Evolutionary conservation across 2,329 filamentous ascomycete genomes (phyloP).

Genomic region (Sporothrix mexicana): DNA sequence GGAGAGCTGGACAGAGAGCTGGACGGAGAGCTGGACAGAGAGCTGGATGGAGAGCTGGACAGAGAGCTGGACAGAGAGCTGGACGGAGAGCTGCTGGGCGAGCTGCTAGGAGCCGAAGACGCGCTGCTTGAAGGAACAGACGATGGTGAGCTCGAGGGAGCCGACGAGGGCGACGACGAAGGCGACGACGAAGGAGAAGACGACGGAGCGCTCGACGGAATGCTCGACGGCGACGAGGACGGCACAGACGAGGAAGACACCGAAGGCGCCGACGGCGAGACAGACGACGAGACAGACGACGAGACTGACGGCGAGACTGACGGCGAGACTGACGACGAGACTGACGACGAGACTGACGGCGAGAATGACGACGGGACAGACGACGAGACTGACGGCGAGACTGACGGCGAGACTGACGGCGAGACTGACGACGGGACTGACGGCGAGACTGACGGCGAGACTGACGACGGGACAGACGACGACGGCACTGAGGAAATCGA

Average conservation of each 20-base stretch:
- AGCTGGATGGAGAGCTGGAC: no score
- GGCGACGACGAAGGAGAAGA: background rate
- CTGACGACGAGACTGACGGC: background rate
- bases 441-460: background rate
- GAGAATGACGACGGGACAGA: background rate
- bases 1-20: no score
- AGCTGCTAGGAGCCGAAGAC: background rate
- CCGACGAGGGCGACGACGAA: background rate
- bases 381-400: background rate
- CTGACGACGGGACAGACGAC: background rate
- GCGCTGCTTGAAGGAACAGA: background rate
- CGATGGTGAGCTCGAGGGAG: background rate
- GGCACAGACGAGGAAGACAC: background rate
- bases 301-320: background rate
- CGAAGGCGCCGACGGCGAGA: no score
- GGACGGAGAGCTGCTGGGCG: background rate
- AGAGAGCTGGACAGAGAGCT: no score
- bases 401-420: background rate
- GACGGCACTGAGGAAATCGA: background rate
- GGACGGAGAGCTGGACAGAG: no score
- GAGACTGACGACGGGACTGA: no score
- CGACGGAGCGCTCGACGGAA: background rate
- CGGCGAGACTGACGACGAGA: background rate
- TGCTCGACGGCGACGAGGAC: background rate
- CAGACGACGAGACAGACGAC: constrained; percentile 3